Evolutionary conservation across 345 rosid genomes (phyloP).

Genomic region (Salix koriyanagi): DNA sequence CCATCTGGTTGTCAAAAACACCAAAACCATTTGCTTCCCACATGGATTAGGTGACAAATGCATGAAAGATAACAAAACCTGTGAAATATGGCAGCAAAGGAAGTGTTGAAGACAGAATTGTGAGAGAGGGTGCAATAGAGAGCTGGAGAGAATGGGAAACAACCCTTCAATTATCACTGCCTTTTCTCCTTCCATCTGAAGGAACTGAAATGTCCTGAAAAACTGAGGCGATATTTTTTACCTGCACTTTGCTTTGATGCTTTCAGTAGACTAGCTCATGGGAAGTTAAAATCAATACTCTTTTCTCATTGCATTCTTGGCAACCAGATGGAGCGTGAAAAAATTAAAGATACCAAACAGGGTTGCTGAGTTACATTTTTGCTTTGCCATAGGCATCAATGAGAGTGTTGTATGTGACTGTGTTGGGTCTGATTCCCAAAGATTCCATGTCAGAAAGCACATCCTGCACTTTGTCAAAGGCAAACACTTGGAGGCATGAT

Average conservation of each 20-base stretch:
- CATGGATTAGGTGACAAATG: neutral
- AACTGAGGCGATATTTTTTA: neutral
- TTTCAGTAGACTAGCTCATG: neutral
- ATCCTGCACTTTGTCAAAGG: constrained; percentile 49
- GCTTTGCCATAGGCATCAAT: constrained; percentile 85
- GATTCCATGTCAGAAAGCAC: constrained; percentile 74
- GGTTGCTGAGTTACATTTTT: constrained; percentile 45
- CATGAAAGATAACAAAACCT: neutral
- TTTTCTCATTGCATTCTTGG: constrained; percentile 3
- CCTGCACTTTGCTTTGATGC: neutral
- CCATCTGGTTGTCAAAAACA: constrained; percentile 23
- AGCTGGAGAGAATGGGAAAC: neutral
- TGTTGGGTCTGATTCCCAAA: constrained; percentile 65
- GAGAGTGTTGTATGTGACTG: constrained; percentile 76
- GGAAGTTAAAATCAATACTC: neutral
- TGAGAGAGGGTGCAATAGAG: neutral
- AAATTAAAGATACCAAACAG: neutral
- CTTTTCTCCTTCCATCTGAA: neutral
- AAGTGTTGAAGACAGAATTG: neutral
- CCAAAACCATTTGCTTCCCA: neutral
- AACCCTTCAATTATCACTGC: neutral
- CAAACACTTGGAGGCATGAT: constrained; percentile 76
- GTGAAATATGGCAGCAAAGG: neutral
- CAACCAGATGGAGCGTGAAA: constrained; percentile 16
- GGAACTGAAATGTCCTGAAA: neutral